Evolutionary conservation across 1,284 basidiomycete genomes (phyloP), one percentile per base, ranked within the genome.

Genomic region (Ceratobasidium sp.): DNA sequence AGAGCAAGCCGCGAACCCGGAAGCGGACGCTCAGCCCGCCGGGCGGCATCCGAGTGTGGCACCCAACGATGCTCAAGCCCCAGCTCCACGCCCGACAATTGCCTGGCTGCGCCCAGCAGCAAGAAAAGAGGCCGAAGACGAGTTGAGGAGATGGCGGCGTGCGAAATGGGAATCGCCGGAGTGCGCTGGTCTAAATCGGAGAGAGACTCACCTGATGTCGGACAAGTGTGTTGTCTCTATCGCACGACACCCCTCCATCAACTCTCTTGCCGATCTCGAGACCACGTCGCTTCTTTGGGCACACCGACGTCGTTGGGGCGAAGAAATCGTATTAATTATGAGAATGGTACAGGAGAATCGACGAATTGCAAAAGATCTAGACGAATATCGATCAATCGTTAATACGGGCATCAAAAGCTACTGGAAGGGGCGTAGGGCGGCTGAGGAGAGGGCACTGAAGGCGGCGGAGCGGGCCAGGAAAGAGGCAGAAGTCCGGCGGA

Each of bases 281-380:
- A 26, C 54, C 17, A 26, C 26, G n/a, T n/a, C 54, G 17, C 54
- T 20, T n/a, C 54, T 26, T 7, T 56, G 54, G 54, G 20, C 54
- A 26, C 54, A 56, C 26, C 54, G 54, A 20, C 17, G 20, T 7
- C 54, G 54, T 26, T 56, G 54, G 54, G 54, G 54, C 26, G 20
- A 56, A 20, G 54, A 56, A 56, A 56, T 56, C 54, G 54, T 56
- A n/a, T 20, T 20, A 7, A 56, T 56, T 56, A 56, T 56, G 54
- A 26, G n/a, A 56, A 7, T 7, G 26, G 26, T 56, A 56, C 54
- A 56, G 54, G 54, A 56, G 7, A 20, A 56, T 7, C 54, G 54
- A n/a, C 20, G 7, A 56, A 20, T 56, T 20, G 17, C 54, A 26
- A 56, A 56, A 26, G 54, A 56, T 7, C 17, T n/a, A 56, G 26